phyloP scores from a whole-genome alignment of 257 asterid genomes.

The Ilex asprella region DNA sequence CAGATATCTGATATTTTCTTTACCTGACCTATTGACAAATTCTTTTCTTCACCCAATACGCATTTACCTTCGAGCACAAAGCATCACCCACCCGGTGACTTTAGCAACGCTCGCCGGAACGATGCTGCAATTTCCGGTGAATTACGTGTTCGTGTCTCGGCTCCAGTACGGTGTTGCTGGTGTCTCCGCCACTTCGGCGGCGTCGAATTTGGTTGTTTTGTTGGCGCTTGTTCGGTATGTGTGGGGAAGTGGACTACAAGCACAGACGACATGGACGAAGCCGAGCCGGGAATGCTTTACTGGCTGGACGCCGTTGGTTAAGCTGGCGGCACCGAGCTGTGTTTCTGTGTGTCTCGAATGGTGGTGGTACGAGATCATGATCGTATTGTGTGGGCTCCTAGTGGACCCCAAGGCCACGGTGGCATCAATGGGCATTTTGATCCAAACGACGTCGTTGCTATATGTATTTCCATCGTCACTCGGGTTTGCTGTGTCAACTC shows the following conservation, averaged over 20 bases:
- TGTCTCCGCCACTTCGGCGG: slow-evolving; percentile 74
- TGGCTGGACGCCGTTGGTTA: background rate
- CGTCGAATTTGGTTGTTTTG: slow-evolving; percentile 39
- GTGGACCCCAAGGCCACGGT: background rate
- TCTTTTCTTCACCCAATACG: slow-evolving; percentile 71
- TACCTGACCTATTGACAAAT: slow-evolving; percentile 68
- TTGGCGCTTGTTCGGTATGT: slow-evolving; percentile 29
- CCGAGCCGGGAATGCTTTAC: slow-evolving; percentile 21
- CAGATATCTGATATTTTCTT: slow-evolving; percentile 52
- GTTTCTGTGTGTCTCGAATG: background rate
- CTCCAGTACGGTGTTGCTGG: slow-evolving; percentile 62
- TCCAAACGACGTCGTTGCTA: background rate
- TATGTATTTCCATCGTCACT: background rate
- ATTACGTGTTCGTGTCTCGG: slow-evolving; percentile 36
- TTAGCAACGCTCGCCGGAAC: slow-evolving; percentile 53
- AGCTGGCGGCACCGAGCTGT: background rate
- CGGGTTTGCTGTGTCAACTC: background rate
- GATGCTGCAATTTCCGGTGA: slow-evolving; percentile 52
- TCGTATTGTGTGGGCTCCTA: background rate
- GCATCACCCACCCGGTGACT: slow-evolving; percentile 66
- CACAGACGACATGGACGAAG: slow-evolving; percentile 45
- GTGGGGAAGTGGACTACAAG: slow-evolving; percentile 37
- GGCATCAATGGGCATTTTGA: background rate
- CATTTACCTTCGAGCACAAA: slow-evolving; percentile 89
- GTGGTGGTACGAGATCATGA: background rate